Percentiles rank a stretch among this genome's conserved stretches.
Conservation (phyloP, 345 rosid species). For the Bretschneidera sinensis region DNA sequence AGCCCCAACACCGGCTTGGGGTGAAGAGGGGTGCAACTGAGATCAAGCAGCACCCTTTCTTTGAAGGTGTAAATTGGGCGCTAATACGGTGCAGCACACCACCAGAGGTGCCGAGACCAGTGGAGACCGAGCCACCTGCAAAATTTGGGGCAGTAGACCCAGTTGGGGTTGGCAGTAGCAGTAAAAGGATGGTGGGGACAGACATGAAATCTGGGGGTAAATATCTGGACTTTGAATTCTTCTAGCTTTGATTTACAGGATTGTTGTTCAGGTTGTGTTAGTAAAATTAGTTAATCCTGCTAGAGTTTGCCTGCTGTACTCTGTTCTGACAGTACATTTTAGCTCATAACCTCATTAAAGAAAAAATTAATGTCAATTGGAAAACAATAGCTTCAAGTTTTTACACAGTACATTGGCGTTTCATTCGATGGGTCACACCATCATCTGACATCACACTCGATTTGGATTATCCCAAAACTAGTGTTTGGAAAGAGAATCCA, state of each 20-base stretch:
- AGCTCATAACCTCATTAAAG: conserved; percentile 1
- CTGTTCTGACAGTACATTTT: conserved; percentile 6
- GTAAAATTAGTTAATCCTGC: conserved; percentile 23
- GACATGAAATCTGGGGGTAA: conserved; percentile 79
- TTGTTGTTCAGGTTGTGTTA: conserved; percentile 25
- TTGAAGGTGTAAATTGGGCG: conserved; percentile 98
- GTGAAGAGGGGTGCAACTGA: conserved; percentile 97
- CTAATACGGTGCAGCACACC: conserved; percentile 94
- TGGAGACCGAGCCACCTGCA: conserved; percentile 63
- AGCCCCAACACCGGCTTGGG: conserved; percentile 88
- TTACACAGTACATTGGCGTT: not conserved
- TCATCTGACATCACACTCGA: not conserved
- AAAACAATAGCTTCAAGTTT: not conserved
- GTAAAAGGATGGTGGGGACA: conserved; percentile 57
- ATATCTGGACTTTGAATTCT: conserved; percentile 96
- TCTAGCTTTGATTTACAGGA: conserved; percentile 34
- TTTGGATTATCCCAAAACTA: not conserved
- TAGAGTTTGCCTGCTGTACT: conserved; percentile 14
- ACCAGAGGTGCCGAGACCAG: conserved; percentile 85
- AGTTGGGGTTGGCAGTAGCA: conserved; percentile 62
- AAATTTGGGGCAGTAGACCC: conserved; percentile 61
- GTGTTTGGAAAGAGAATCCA: too few species aligned
- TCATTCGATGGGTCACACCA: not conserved
- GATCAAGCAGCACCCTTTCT: conserved; percentile 95
- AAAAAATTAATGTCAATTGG: conserved; percentile 2